These are phyloP conservation scores for Cutaneotrichosporon sp. DNA, from an alignment of 1,284 basidiomycete species.

Conservation along the genomic window DNA sequence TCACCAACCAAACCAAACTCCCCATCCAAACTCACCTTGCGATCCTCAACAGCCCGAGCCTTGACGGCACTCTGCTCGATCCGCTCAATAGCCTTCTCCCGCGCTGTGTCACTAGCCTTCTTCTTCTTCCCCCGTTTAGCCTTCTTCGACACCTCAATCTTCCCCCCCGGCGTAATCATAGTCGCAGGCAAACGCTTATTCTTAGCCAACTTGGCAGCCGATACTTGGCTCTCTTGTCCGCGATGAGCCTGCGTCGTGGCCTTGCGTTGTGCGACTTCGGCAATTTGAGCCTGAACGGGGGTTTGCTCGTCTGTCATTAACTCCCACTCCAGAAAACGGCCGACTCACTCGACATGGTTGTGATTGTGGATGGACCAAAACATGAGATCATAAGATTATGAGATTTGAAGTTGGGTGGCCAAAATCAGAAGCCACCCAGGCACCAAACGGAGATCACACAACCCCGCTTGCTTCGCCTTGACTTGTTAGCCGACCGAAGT, in stretches of 20 bases:
- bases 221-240: slow-evolving; percentile 25
- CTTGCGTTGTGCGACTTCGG: slow-evolving; percentile 23
- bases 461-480: neutral
- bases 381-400: neutral
- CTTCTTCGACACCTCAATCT: slow-evolving; percentile 37
- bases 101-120: slow-evolving; percentile 35
- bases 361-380: neutral
- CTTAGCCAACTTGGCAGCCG: slow-evolving; percentile 44
- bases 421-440: neutral
- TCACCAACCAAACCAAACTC: neutral
- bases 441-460: neutral
- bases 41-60: slow-evolving; percentile 40
- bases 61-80: slow-evolving; percentile 31
- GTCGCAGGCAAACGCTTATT: slow-evolving; percentile 48
- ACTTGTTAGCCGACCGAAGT: neutral
- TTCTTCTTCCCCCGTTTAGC: slow-evolving; percentile 28
- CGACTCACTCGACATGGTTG: slow-evolving; percentile 17
- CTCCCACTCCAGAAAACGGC: neutral
- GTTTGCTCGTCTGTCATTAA: neutral
- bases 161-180: slow-evolving; percentile 45
- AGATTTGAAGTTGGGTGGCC: neutral
- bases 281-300: slow-evolving; percentile 21
- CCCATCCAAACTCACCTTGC: slow-evolving; percentile 37
- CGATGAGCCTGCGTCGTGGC: slow-evolving; percentile 23
- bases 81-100: slow-evolving; percentile 41